Percentiles rank a stretch among this genome's conserved stretches.
Conservation (phyloP, 2,329 filamentous ascomycete genomes). For the Fusarium hostae region DNA sequence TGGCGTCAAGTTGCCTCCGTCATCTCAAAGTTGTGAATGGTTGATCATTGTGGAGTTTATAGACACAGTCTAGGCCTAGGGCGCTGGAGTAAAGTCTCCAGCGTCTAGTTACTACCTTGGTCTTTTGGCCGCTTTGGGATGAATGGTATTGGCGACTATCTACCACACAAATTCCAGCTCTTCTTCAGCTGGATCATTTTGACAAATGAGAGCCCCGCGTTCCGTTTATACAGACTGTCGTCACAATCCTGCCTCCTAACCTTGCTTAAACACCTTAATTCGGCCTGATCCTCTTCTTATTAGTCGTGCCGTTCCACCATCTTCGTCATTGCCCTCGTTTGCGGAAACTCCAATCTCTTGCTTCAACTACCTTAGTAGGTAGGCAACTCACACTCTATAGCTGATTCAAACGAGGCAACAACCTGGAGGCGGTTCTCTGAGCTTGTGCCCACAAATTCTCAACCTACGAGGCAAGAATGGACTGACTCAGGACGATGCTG, state of each 20-base stretch:
- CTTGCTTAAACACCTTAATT: conserved; percentile 8
- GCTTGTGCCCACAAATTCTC: neutral
- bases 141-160: neutral
- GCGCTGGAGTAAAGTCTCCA: conserved; percentile 6
- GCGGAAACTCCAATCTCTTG: neutral
- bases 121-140: conserved; percentile 7
- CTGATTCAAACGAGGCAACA: neutral
- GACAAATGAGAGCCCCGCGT: neutral
- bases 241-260: conserved; percentile 5
- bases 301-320: neutral
- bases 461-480: neutral
- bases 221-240: neutral
- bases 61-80: conserved; percentile 15
- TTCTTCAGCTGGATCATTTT: neutral
- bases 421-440: neutral
- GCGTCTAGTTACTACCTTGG: neutral
- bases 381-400: neutral
- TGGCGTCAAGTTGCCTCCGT: conserved; percentile 15
- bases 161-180: conserved; percentile 24
- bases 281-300: neutral
- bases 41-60: neutral
- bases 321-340: conserved; percentile 10
- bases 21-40: conserved; percentile 4
- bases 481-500: neutral
- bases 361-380: neutral